Conservation (phyloP, 2,329 filamentous ascomycete genomes). For the Trichophaea hybrida region DNA sequence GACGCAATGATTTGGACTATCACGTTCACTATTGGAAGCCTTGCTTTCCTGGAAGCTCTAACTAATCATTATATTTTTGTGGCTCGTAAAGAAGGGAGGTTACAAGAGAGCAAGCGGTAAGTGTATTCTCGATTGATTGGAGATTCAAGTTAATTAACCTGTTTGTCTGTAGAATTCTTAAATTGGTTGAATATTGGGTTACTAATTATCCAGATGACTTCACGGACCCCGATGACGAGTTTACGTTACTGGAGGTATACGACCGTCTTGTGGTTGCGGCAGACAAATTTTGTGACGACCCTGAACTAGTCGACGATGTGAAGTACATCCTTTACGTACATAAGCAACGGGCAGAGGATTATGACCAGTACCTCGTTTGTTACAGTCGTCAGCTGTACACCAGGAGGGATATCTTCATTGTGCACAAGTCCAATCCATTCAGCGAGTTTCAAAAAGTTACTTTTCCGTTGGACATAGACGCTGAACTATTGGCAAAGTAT, state of each 20-base stretch:
- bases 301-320: neutral
- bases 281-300: neutral
- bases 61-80: neutral
- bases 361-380: neutral
- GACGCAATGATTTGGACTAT: neutral
- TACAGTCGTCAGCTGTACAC: neutral
- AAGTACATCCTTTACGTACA: neutral
- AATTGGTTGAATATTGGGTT: neutral
- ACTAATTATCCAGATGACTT: neutral
- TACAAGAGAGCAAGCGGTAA: neutral
- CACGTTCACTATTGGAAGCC: neutral
- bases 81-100: neutral
- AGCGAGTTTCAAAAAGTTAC: no score
- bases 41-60: neutral
- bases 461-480: no score
- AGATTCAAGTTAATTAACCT: neutral
- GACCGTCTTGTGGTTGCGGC: neutral
- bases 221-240: neutral
- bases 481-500: constrained; percentile 9
- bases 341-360: neutral
- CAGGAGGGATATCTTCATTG: no score
- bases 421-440: no score
- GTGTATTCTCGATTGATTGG: neutral
- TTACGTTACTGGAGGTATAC: neutral
- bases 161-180: neutral